Evolutionary conservation across 1,284 basidiomycete genomes (phyloP).

Genomic region (Rhodotorula mucilaginosa): DNA sequence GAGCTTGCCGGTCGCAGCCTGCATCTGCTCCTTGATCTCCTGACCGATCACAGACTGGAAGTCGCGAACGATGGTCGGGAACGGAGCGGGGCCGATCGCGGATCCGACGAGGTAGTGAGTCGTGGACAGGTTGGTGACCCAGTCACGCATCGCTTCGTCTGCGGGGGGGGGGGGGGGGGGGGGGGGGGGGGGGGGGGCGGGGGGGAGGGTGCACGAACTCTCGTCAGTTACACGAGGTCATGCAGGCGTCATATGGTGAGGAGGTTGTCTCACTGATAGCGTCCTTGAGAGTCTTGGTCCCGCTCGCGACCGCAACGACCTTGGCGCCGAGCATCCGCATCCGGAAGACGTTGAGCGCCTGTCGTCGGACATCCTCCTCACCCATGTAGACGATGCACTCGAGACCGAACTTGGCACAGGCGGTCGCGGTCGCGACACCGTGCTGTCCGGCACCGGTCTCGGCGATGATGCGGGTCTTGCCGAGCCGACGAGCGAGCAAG

Average conservation of each 20-base stretch:
- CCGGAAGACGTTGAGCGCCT: conserved; percentile 94
- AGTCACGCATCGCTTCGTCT: conserved; percentile 91
- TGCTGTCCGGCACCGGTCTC: conserved; percentile 99
- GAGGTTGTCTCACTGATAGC: conserved; percentile 64
- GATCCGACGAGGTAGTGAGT: conserved; percentile 98
- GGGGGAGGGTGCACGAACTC: too few species aligned
- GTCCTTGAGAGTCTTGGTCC: conserved; percentile 93
- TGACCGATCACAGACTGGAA: conserved; percentile 94
- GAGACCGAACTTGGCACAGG: conserved; percentile 92
- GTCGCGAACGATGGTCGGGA: conserved; percentile 97
- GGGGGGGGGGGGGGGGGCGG: conserved; percentile 2
- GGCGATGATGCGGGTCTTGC: conserved; percentile 95
- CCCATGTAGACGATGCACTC: conserved; percentile 99
- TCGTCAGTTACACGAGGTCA: neutral
- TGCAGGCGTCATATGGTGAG: too few species aligned
- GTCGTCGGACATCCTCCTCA: conserved; percentile 92
- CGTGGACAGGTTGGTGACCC: conserved; percentile 83
- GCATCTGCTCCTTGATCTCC: conserved; percentile 88
- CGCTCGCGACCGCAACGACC: conserved; percentile 89
- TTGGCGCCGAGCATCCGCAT: conserved; percentile 96
- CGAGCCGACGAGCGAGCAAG: conserved; percentile 82
- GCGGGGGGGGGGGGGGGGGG: neutral
- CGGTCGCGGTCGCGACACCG: conserved; percentile 97
- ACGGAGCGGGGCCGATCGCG: conserved; percentile 95
- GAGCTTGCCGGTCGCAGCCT: conserved; percentile 71